Evolutionary conservation across 129 eudicot species (phyloP).

Genomic region (Arctium lappa): DNA sequence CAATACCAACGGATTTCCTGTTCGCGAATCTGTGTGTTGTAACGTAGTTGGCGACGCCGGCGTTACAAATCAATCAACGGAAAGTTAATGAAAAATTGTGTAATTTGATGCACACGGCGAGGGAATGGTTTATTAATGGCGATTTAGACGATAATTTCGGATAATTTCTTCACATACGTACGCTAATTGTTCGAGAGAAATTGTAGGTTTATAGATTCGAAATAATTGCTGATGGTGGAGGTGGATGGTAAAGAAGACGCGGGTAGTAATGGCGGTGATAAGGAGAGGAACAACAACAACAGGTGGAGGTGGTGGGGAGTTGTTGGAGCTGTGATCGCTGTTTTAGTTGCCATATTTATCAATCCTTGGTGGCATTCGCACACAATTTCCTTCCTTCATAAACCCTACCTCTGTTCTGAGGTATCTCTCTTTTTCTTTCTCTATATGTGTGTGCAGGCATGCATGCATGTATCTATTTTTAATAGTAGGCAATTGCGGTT

Average conservation of each 20-base stretch:
- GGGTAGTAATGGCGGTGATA: constrained; percentile 28
- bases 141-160: not conserved
- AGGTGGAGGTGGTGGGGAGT: constrained; percentile 27
- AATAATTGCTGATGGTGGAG: constrained; percentile 9
- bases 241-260: constrained; percentile 15
- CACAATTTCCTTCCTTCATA: constrained; percentile 19
- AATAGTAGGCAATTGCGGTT: not conserved
- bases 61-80: not conserved
- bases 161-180: not conserved
- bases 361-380: constrained; percentile 25
- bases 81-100: not conserved
- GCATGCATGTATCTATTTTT: not conserved
- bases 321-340: constrained; percentile 41
- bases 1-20: not conserved
- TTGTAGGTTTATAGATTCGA: constrained; percentile 17
- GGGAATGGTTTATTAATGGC: not conserved
- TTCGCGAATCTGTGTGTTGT: not conserved
- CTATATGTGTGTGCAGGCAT: not conserved
- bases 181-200: not conserved
- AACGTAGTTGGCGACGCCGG: not conserved
- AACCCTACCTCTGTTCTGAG: constrained; percentile 55
- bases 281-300: constrained; percentile 1
- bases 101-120: not conserved
- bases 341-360: constrained; percentile 38
- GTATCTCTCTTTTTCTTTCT: constrained; percentile 19